phyloP scores from a whole-genome alignment of 768 basidiomycete genomes.

The Amanita muscaria region DNA sequence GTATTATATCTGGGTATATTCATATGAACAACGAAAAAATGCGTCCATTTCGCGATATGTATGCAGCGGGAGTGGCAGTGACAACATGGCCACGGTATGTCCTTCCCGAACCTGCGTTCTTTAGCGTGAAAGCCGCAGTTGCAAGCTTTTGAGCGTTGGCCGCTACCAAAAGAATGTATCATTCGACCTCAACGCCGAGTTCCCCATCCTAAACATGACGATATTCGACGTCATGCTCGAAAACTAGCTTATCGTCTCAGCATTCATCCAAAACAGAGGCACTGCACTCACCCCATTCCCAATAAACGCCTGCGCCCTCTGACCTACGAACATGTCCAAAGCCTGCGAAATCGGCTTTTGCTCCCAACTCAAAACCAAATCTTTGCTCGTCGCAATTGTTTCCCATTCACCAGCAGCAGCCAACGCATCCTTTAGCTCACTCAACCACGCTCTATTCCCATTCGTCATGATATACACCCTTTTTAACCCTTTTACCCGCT shows the following conservation, averaged over 20 bases:
- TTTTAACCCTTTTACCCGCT: constrained; percentile 21
- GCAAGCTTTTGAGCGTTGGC: no score
- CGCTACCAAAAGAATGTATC: constrained; percentile 33
- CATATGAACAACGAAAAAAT: no score
- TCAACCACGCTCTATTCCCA: constrained; percentile 41
- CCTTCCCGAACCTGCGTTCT: no score
- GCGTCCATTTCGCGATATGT: no score
- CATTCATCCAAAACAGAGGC: background rate
- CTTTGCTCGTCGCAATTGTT: constrained; percentile 42
- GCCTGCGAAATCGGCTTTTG: constrained; percentile 49
- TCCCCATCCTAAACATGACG: constrained; percentile 34
- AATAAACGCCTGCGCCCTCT: constrained; percentile 54
- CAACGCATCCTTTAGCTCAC: constrained; percentile 34
- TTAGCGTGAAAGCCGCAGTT: no score
- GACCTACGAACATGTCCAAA: constrained; percentile 61
- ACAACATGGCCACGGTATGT: no score
- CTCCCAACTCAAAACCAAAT: constrained; percentile 44
- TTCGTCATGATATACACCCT: constrained; percentile 62
- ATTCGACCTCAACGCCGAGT: constrained; percentile 21
- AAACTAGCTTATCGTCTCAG: constrained; percentile 21
- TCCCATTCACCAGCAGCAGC: constrained; percentile 31
- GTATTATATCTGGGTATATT: no score
- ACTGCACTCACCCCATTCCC: constrained; percentile 56
- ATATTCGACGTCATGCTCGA: constrained; percentile 41
- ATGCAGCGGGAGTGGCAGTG: no score